Percentiles rank a stretch among this genome's conserved stretches.
Conservation (phyloP, 495 filamentous ascomycete species). For the Penicillium antarcticum region DNA sequence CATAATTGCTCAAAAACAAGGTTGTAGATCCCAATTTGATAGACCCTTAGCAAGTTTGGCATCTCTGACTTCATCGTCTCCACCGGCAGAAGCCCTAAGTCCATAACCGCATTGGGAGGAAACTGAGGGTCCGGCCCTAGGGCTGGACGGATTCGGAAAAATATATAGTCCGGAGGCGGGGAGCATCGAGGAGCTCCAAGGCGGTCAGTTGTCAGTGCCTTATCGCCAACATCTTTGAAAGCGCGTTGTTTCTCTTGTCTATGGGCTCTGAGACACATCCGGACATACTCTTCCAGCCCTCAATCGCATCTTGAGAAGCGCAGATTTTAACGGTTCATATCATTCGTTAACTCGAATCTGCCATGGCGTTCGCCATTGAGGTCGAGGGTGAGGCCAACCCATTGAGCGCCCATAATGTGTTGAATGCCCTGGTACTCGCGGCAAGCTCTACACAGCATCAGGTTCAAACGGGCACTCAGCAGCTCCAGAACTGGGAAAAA, state of each 20-base stretch:
- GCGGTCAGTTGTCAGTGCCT: conserved; percentile 1
- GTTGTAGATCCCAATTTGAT: conserved; percentile 2
- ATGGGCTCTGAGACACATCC: neutral
- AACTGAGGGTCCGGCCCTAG: conserved; percentile 32
- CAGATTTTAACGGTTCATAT: too few species aligned
- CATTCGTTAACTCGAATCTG: neutral
- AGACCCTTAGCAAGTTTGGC: neutral
- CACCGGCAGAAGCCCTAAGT: conserved; percentile 19
- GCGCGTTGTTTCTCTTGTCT: neutral
- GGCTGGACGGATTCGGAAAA: conserved; percentile 22
- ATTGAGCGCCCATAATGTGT: conserved; percentile 64
- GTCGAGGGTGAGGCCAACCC: conserved; percentile 59
- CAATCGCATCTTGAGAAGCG: too few species aligned
- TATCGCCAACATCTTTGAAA: too few species aligned
- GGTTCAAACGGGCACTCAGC: conserved; percentile 74
- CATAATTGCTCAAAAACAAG: neutral
- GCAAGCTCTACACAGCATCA: conserved; percentile 70
- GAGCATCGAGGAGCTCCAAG: conserved; percentile 12
- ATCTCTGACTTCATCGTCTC: conserved; percentile 22
- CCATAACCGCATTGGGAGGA: conserved; percentile 7
- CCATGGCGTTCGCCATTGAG: conserved; percentile 49
- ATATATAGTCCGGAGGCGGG: conserved; percentile 30
- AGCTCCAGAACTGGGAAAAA: conserved; percentile 83
- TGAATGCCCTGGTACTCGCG: conserved; percentile 67
- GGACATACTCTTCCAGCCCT: too few species aligned